A percentile compares a stretch with the other conserved stretches of the same genome.
These are phyloP conservation scores for Wickerhamiella bombiphila DNA, from an alignment of 805 yeast genomes.

Conservation along the genomic window DNA sequence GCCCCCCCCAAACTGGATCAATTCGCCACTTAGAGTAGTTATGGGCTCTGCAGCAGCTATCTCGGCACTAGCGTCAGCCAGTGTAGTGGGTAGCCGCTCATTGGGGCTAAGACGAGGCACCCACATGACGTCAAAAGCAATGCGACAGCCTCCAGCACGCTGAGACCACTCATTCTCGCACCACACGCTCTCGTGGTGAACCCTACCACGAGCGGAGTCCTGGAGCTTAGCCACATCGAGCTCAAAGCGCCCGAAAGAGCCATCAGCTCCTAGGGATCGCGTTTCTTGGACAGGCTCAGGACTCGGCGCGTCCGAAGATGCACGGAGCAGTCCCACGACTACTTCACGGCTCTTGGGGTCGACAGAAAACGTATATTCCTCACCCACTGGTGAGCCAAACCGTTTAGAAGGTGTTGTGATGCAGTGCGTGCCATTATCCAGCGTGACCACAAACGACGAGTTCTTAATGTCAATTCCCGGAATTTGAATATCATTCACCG, in stretches of 20 bases:
- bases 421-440: constrained; percentile 75
- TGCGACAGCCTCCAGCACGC: background rate
- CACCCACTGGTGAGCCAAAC: constrained; percentile 30
- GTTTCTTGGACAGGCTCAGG: constrained; percentile 12
- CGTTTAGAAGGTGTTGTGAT: constrained; percentile 44
- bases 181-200: background rate
- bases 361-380: constrained; percentile 47
- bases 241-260: constrained; percentile 24
- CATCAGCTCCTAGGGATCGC: constrained; percentile 9
- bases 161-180: constrained; percentile 11
- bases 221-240: constrained; percentile 24
- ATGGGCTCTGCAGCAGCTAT: constrained; percentile 14
- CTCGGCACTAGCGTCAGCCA: constrained; percentile 29
- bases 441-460: constrained; percentile 28
- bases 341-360: background rate
- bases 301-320: background rate
- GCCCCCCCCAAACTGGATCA: constrained; percentile 90
- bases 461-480: constrained; percentile 27
- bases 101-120: constrained; percentile 38
- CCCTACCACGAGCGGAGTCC: background rate
- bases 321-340: background rate
- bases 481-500: constrained; percentile 32
- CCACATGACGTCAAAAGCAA: constrained; percentile 30
- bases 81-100: constrained; percentile 44
- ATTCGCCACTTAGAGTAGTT: constrained; percentile 38